Base-by-base conservation (phyloP, 2,329 filamentous ascomycete species). In the Xylaria sp. region DNA sequence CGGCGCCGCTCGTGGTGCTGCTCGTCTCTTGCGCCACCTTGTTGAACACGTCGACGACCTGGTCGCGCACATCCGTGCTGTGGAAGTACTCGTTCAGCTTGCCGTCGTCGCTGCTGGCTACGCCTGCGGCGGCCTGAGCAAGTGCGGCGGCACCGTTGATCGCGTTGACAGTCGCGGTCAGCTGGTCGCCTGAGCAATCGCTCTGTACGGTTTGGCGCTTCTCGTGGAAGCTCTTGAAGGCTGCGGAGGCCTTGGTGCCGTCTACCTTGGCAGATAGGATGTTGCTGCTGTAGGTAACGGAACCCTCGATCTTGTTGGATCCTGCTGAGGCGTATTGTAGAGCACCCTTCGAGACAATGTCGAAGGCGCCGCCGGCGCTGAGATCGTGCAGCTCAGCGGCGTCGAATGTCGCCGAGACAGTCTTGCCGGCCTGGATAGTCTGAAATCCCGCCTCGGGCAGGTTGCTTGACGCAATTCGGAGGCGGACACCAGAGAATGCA, bases 61-160 rank as follows among this genome's bases (percentile, higher is more conserved):
- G 84, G 79, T 9, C 83, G 32, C 70, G 67, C 34, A 67, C 65
- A 4, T 53, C 53, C 10, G 70, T 63, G 81, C 83, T 72, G 73
- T 91, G 89, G 9, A 89, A 90, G 72, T 85, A 82, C 81, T 92
- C 90, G 73, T 91, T 89, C 12, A 92, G 76, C 36, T 84, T 90
- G 10, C 84, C 89, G 2, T 79, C 89, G 85, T 73, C 90, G 20
- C 88, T 78, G 90, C 88, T 2, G 20, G 60, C 74, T 82, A 74
- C 91, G 85, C 80, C 64, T 1, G 82, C 81, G 0, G 86, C 82
- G 2, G 80, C 77, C 6, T 79, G 79, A 1, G 36, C 48, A 15
- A 63, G 90, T 87, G 4, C 89, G 80, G 18, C 79, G 10, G 81
- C 79, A 73, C 88, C 86, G 67, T 75, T 75, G 13, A 91, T 80